A percentile compares a stretch with the other conserved stretches of the same genome.
Conservation (phyloP, 2,329 filamentous ascomycete genomes). For the Diaporthe vaccinii region DNA sequence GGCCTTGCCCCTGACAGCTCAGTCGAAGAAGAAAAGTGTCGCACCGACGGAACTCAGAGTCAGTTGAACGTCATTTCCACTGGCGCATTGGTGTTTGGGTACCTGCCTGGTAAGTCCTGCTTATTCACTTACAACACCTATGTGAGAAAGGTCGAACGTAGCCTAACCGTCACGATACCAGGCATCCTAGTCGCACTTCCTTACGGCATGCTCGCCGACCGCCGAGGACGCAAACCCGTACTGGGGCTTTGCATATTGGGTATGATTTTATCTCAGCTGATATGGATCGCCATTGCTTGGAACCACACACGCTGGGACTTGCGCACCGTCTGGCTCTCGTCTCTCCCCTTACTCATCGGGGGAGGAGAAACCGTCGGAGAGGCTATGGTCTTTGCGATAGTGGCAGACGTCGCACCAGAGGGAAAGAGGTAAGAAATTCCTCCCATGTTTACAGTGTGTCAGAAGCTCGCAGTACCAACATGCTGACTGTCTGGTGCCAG, state of each 20-base stretch:
- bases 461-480: too few species aligned
- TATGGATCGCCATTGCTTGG: slow-evolving; percentile 24
- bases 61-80: slow-evolving; percentile 18
- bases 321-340: slow-evolving; percentile 22
- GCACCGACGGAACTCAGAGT: background rate
- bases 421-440: slow-evolving; percentile 17
- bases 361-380: slow-evolving; percentile 32
- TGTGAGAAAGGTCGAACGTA: too few species aligned
- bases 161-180: background rate
- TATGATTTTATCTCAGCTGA: slow-evolving; percentile 31
- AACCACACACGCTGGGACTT: slow-evolving; percentile 17
- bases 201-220: slow-evolving; percentile 19
- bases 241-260: slow-evolving; percentile 27
- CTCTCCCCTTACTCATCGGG: slow-evolving; percentile 7
- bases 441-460: too few species aligned
- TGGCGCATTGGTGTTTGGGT: slow-evolving; percentile 22
- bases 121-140: too few species aligned
- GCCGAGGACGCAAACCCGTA: slow-evolving; percentile 8
- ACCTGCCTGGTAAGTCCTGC: slow-evolving; percentile 27
- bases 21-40: background rate
- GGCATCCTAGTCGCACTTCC: slow-evolving; percentile 31
- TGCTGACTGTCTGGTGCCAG: background rate
- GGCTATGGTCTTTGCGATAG: slow-evolving; percentile 36
- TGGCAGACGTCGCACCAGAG: slow-evolving; percentile 22
- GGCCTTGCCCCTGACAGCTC: background rate